Conservation (phyloP, 2,329 filamentous ascomycete species). For the Pseudogymnoascus pannorum region DNA sequence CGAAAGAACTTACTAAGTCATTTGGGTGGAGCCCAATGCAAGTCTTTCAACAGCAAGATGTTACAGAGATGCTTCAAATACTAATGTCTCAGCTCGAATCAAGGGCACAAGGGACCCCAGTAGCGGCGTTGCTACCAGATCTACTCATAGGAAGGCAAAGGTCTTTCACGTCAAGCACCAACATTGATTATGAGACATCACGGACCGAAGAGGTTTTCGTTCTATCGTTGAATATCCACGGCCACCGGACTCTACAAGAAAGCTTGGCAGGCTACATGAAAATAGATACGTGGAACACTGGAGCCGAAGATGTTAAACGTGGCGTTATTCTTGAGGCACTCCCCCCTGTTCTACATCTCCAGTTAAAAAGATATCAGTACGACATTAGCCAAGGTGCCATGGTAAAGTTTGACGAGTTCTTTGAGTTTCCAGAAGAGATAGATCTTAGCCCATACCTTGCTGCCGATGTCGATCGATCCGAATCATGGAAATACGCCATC, state of each 20-base stretch:
- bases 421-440: slow-evolving; percentile 78
- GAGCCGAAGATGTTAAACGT: slow-evolving; percentile 96
- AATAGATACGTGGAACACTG: slow-evolving; percentile 92
- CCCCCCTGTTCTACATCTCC: slow-evolving; percentile 85
- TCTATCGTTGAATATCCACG: slow-evolving; percentile 91
- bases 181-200: slow-evolving; percentile 94
- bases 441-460: slow-evolving; percentile 83
- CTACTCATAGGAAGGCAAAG: slow-evolving; percentile 98
- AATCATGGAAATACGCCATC: slow-evolving; percentile 84
- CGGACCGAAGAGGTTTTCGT: slow-evolving; percentile 98
- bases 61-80: slow-evolving; percentile 91
- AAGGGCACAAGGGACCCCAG: slow-evolving; percentile 93
- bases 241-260: slow-evolving; percentile 85
- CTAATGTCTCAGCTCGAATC: slow-evolving; percentile 96
- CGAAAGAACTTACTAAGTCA: slow-evolving; percentile 87
- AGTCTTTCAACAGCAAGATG: slow-evolving; percentile 98
- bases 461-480: slow-evolving; percentile 76
- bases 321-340: slow-evolving; percentile 96
- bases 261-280: slow-evolving; percentile 96
- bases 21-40: slow-evolving; percentile 98
- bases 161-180: slow-evolving; percentile 97
- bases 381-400: slow-evolving; percentile 93
- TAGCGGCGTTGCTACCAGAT: slow-evolving; percentile 77
- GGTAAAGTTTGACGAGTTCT: slow-evolving; percentile 96
- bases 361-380: slow-evolving; percentile 96